Evolutionary conservation across 2,329 filamentous ascomycete species (phyloP), one percentile per base, ranked within the genome.

Genomic region (Metarhizium guizhouense): DNA sequence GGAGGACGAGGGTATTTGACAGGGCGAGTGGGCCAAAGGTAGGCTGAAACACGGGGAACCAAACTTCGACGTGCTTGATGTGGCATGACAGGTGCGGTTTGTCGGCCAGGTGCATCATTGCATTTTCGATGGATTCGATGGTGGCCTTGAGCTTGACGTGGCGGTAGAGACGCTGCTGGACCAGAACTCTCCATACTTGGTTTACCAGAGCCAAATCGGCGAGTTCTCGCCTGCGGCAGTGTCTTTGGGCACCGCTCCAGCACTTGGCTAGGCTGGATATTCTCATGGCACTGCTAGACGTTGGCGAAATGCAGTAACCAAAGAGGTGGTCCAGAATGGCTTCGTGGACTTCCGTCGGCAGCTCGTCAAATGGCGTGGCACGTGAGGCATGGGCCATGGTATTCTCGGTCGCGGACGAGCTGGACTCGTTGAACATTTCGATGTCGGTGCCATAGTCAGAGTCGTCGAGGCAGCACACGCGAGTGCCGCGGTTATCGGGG

Each of bases 71-170:
- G 64, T 90, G 87, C 60, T 83, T 84, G 57, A 90, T 82, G 61
- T 88, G 83, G 8, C 70, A 62, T 20, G 80, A 77, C 6, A 90
- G 77, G 63, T 87, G 81, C 32, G 77, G 73, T 57, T 84, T 77
- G 10, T 69, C 61, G 16, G 72, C 68, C 61, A 90, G 87, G 74
- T 86, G 89, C 38, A 72, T 60, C 59, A 80, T 74, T 6, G 85
- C 81, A 51, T 83, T 76, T 47, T 79, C 72, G 45, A 88, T 71
- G 16, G 80, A 85, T n/a, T 80, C 76, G 42, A 80, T 73, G 0
- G 85, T 88, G 0, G 85, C 87, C 70, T 88, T 87, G 62, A 90
- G 74, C 69, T 90, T 89, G 71, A 90, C 82, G 67, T 89, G 86
- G 47, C 87, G 79, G 70, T 88, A 91, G 2, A 91, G 78, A 42